Evolutionary conservation across 306 rosid genomes (phyloP).

Genomic region (Inga laurina): DNA sequence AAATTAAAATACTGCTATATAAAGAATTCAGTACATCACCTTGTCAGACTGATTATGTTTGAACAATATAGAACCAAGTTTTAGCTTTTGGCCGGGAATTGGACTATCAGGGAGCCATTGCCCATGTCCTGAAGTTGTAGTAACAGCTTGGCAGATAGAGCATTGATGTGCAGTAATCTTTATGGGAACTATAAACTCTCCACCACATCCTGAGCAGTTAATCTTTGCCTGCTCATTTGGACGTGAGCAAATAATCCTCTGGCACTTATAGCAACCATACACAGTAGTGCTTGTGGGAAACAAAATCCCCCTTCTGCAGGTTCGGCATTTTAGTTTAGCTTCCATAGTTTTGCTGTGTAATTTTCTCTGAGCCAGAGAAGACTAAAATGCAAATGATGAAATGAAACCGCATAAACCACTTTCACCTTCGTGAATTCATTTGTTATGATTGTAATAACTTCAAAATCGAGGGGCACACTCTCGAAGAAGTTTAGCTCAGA

Average conservation of each 20-base stretch:
- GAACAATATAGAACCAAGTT: neutral
- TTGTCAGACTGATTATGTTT: neutral
- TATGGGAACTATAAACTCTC: neutral
- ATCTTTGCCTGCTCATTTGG: conserved; percentile 8
- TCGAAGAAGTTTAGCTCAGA: neutral
- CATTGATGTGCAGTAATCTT: conserved; percentile 12
- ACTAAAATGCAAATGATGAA: neutral
- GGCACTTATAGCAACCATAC: neutral
- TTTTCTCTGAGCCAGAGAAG: conserved; percentile 1
- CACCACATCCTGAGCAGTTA: conserved; percentile 23
- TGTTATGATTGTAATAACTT: neutral
- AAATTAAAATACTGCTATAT: neutral
- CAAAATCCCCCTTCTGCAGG: conserved; percentile 13
- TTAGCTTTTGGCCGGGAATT: neutral
- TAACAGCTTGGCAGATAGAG: neutral
- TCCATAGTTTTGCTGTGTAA: conserved; percentile 20
- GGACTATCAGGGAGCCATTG: neutral
- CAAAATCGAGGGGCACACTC: neutral
- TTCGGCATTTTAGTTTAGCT: neutral
- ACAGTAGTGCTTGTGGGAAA: neutral
- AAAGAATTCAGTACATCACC: neutral
- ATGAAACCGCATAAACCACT: neutral
- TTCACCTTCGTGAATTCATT: neutral
- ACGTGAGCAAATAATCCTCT: neutral
- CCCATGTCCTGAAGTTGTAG: neutral